phyloP scores from a whole-genome alignment of 202 grass and related monocot species.

The Dendrocalamus latiflorus region DNA sequence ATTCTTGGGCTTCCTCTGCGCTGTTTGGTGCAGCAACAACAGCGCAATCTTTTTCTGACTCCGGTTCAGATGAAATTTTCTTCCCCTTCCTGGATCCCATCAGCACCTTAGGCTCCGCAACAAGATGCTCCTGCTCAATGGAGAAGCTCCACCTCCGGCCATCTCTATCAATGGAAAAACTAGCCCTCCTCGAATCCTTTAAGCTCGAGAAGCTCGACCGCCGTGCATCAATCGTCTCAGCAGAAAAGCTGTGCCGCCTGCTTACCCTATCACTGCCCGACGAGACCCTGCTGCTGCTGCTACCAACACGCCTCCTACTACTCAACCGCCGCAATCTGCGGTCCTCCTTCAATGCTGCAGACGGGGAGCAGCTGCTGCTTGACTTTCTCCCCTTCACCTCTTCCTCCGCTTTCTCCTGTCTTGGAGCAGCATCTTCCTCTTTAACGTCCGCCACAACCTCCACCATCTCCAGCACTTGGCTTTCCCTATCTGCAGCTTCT shows the following conservation, averaged over 20 bases:
- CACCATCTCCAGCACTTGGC: neutral
- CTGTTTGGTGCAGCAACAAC: conserved; percentile 41
- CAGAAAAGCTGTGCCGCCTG: conserved; percentile 78
- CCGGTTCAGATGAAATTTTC: conserved; percentile 40
- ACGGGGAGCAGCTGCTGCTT: conserved; percentile 26
- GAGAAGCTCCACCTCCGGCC: conserved; percentile 80
- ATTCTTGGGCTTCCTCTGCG: conserved; percentile 37
- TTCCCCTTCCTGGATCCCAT: conserved; percentile 50
- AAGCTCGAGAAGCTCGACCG: conserved; percentile 42
- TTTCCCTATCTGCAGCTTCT: conserved; percentile 16
- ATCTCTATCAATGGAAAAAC: conserved; percentile 78
- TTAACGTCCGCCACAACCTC: neutral
- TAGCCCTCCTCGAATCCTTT: conserved; percentile 72
- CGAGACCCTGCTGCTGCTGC: conserved; percentile 39
- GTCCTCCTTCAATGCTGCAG: conserved; percentile 41
- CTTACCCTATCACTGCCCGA: conserved; percentile 40
- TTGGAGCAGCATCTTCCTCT: conserved; percentile 2
- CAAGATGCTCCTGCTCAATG: conserved; percentile 74
- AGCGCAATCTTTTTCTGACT: conserved; percentile 26
- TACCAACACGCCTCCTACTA: conserved; percentile 43
- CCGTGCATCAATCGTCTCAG: conserved; percentile 57
- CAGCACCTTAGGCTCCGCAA: conserved; percentile 49
- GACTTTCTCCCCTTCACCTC: conserved; percentile 53
- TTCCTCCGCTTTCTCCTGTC: conserved; percentile 22
- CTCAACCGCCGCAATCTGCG: conserved; percentile 40